phyloP scores from a whole-genome alignment of 257 asterid genomes.

The Forsythia viridissima region DNA sequence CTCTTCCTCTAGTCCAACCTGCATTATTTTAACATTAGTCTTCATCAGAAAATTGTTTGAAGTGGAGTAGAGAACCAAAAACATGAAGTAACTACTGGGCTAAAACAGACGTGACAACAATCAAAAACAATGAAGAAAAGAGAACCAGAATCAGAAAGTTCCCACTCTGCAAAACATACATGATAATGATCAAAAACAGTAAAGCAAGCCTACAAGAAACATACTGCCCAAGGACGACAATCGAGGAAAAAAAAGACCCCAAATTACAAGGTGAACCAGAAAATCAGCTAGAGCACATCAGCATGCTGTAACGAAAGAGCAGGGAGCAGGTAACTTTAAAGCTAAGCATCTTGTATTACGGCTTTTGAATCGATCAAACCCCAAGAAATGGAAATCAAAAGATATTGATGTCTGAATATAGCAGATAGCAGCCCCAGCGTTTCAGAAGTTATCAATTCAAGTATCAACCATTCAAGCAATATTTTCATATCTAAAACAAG shows the following conservation, averaged over 20 bases:
- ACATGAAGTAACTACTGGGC: conserved; percentile 1
- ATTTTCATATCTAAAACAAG: background rate
- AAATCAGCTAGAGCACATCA: conserved; percentile 3
- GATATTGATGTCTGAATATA: background rate
- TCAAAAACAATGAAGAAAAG: conserved; percentile 17
- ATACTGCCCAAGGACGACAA: background rate
- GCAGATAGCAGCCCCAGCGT: background rate
- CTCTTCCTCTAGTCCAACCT: conserved; percentile 85
- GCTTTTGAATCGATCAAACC: background rate
- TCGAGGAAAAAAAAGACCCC: background rate
- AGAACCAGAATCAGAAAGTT: background rate
- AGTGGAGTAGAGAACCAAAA: conserved; percentile 13
- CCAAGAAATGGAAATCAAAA: conserved; percentile 7
- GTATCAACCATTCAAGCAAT: background rate
- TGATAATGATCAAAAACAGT: background rate
- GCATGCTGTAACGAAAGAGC: conserved; percentile 1
- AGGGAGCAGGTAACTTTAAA: conserved; percentile 10
- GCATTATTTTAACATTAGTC: conserved; percentile 31
- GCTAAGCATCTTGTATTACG: conserved; percentile 4
- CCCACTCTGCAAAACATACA: background rate
- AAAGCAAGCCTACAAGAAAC: background rate
- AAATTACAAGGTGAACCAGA: conserved; percentile 8
- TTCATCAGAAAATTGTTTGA: conserved; percentile 12
- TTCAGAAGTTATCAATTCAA: background rate
- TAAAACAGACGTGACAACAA: background rate